phyloP scores from a whole-genome alignment of 176 grass and related monocot genomes.

The Puya raimondii region DNA sequence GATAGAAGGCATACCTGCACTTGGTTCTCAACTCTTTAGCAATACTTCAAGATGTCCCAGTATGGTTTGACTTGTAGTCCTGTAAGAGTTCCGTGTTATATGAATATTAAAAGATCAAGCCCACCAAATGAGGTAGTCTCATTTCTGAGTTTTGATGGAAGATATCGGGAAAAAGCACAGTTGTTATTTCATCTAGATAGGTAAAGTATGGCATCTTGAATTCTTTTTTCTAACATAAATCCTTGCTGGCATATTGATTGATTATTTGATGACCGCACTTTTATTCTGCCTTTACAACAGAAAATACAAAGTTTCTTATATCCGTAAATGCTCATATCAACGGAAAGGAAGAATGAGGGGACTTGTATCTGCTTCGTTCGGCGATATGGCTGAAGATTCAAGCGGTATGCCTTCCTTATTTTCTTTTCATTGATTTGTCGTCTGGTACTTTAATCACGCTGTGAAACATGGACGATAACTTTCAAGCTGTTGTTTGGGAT shows the following conservation, averaged over 20 bases:
- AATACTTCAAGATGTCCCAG: slow-evolving; percentile 39
- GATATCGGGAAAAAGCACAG: slow-evolving; percentile 26
- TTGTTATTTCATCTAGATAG: slow-evolving; percentile 32
- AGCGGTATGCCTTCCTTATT: slow-evolving; percentile 31
- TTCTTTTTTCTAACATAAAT: neutral
- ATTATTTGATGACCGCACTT: neutral
- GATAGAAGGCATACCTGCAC: neutral
- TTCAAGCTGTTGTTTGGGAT: neutral
- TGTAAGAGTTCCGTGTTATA: slow-evolving; percentile 22
- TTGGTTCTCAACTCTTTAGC: slow-evolving; percentile 9
- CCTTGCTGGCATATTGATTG: neutral
- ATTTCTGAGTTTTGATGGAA: slow-evolving; percentile 27
- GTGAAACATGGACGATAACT: neutral
- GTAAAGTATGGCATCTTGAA: slow-evolving; percentile 7
- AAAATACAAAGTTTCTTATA: slow-evolving; percentile 20
- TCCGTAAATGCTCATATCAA: slow-evolving; percentile 2
- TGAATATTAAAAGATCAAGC: slow-evolving; percentile 19
- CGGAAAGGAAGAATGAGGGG: slow-evolving; percentile 29
- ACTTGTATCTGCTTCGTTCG: slow-evolving; percentile 42
- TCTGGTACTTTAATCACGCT: neutral
- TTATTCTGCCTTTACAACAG: slow-evolving; percentile 13
- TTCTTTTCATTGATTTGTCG: neutral
- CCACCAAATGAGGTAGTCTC: slow-evolving; percentile 33
- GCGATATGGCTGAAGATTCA: slow-evolving; percentile 38
- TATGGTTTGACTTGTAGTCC: slow-evolving; percentile 46